Evolutionary conservation across 176 grass and related monocot genomes (phyloP), one percentile per base, ranked within the genome.

Genomic region (Phyllostachys edulis): DNA sequence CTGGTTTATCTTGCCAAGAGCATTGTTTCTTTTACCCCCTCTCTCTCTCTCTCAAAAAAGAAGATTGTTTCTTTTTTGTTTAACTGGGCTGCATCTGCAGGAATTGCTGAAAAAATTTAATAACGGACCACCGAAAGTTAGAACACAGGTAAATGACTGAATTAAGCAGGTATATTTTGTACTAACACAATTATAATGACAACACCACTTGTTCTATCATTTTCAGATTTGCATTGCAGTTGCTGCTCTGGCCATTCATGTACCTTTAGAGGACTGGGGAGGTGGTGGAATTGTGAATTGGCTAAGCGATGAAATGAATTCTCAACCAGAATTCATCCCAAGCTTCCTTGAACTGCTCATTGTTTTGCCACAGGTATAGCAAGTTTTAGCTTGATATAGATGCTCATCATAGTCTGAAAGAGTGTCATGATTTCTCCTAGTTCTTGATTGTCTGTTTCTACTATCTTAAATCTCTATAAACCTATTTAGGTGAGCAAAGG

Each of bases 151-250:
- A 90, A 82, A 12, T 46, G 29, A 75, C 32, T 47, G 49, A 84
- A 62, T 89, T 76, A 82, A 82, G 74, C 34, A 54, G 21, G 4
- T 70, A 72, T 9, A 67, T 34, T 83, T 85, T 92, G 26, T 78
- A 9, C 16, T 70, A 13, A 78, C 37, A 59, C 47, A 54, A 20
- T 62, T 90, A 46, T 66, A 72, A 69, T 73, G 64, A 73, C 47
- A 88, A 26, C 51, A 29, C 63, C 20, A 20, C 37, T 85, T 26
- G 52, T 71, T 89, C 71, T 79, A 72, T 67, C 13, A 71, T 73
- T 36, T 92, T 89, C 88, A 99, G 96, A 96, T 99, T 84, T 99
- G 96, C 76, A 92, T 96, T 85, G 96, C 96, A 83, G 91, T 99
- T 82, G 91, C 91, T 85, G 96, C 93, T 85, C 85, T 99, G 86